phyloP scores from a whole-genome alignment of 2,329 filamentous ascomycete genomes.

The Colletotrichum sp. region DNA sequence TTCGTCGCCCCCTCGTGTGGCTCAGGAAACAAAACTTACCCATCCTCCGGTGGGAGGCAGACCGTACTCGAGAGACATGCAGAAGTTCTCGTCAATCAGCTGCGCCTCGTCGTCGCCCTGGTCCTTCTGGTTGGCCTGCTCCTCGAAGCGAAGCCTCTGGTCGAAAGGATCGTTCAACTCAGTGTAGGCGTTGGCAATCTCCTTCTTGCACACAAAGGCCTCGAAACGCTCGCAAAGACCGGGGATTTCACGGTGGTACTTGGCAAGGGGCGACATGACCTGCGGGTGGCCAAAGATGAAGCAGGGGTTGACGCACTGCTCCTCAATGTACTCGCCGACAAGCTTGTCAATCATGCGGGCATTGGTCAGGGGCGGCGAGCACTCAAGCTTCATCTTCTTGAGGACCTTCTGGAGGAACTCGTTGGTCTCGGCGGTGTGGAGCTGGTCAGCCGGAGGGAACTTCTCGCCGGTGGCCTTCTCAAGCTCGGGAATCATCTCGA shows the following conservation, averaged over 20 bases:
- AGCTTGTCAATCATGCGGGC: conserved; percentile 96
- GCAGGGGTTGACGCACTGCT: conserved; percentile 88
- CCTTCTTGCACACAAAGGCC: conserved; percentile 94
- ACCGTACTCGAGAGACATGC: conserved; percentile 76
- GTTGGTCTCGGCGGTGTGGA: conserved; percentile 89
- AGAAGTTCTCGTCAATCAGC: conserved; percentile 94
- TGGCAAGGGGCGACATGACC: conserved; percentile 78
- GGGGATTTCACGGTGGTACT: conserved; percentile 82
- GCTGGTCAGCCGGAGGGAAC: conserved; percentile 87
- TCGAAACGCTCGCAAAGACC: conserved; percentile 97
- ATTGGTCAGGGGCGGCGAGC: conserved; percentile 88
- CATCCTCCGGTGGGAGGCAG: conserved; percentile 94
- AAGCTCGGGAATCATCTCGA: conserved; percentile 95
- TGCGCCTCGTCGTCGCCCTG: conserved; percentile 98
- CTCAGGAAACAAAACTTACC: conserved; percentile 29
- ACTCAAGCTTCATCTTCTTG: conserved; percentile 90
- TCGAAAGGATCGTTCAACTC: conserved; percentile 96
- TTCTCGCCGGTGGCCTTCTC: conserved; percentile 91
- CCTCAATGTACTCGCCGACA: conserved; percentile 92
- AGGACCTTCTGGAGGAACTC: conserved; percentile 84
- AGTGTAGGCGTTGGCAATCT: conserved; percentile 96
- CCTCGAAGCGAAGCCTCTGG: conserved; percentile 78
- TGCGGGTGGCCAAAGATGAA: conserved; percentile 68
- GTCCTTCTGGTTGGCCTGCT: conserved; percentile 90
- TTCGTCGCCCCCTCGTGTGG: not conserved